phyloP scores from a whole-genome alignment of 2,329 filamentous ascomycete genomes.

The Aspergillus floridensis region DNA sequence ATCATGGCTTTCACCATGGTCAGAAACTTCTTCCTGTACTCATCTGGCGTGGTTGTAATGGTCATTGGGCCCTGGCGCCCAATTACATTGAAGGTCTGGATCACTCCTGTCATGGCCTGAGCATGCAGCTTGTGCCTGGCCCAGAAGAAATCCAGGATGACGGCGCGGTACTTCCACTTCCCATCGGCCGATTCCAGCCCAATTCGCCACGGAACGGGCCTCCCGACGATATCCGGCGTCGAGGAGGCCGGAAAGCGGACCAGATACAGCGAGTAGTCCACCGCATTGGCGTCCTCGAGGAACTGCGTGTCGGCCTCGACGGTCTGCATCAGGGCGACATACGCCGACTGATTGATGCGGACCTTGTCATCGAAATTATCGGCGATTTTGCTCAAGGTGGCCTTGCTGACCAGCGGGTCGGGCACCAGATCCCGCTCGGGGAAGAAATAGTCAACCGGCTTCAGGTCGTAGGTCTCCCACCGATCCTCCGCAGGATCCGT shows the following conservation, averaged over 20 bases:
- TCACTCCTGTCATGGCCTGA: constrained; percentile 62
- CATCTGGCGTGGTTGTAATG: constrained; percentile 66
- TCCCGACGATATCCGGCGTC: constrained; percentile 31
- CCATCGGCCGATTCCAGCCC: constrained; percentile 62
- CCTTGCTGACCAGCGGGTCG: constrained; percentile 61
- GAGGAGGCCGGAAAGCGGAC: constrained; percentile 55
- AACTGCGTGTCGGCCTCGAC: constrained; percentile 63
- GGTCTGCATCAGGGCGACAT: constrained; percentile 54
- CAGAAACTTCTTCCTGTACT: constrained; percentile 62
- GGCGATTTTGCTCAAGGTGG: constrained; percentile 63
- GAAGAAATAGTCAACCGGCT: constrained; percentile 72
- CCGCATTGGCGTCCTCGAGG: constrained; percentile 61
- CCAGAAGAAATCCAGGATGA: constrained; percentile 76
- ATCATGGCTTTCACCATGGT: constrained; percentile 51
- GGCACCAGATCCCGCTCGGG: constrained; percentile 69
- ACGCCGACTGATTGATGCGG: constrained; percentile 54
- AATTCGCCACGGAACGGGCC: constrained; percentile 54
- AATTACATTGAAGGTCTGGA: constrained; percentile 63
- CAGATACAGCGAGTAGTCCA: constrained; percentile 74
- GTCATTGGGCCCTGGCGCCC: constrained; percentile 68
- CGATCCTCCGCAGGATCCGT: constrained; percentile 42
- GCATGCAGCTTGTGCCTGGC: constrained; percentile 68
- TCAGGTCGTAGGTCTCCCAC: constrained; percentile 74
- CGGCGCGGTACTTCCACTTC: constrained; percentile 65
- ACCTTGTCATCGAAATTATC: constrained; percentile 68